Conservation (phyloP, 495 filamentous ascomycete species). For the Penicillium chermesinum region DNA sequence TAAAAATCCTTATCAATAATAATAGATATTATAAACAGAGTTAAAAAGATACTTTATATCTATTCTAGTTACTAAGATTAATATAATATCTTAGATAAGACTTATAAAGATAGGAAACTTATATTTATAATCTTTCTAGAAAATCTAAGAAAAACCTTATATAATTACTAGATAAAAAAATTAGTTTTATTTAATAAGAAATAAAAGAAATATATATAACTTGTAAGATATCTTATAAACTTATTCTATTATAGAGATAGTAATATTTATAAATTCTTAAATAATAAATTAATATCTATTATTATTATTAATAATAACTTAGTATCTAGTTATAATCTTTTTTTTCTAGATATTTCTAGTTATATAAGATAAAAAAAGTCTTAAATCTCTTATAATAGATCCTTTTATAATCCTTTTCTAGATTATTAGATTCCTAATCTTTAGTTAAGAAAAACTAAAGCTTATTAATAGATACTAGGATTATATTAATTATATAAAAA, state of each 20-base stretch:
- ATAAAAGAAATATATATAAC: slow-evolving; percentile 1
- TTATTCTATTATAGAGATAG: neutral
- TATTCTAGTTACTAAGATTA: neutral
- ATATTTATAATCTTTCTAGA: slow-evolving; percentile 1
- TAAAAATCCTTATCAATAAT: slow-evolving; percentile 1
- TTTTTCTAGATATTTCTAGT: too few relatives aligned
- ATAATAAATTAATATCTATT: neutral
- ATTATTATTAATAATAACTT: neutral
- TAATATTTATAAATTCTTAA: neutral
- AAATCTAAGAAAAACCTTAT: neutral
- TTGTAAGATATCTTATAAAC: neutral
- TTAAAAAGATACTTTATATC: too few relatives aligned
- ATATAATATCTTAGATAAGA: slow-evolving; percentile 1
- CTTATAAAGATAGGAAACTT: neutral
- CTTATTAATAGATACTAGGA: slow-evolving; percentile 2
- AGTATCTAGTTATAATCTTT: neutral
- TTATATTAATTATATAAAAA: slow-evolving; percentile 7
- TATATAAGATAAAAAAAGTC: too few relatives aligned
- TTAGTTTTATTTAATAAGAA: slow-evolving; percentile 1
- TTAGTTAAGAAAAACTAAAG: slow-evolving; percentile 6
- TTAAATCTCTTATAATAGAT: too few relatives aligned
- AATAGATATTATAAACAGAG: neutral
- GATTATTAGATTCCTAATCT: slow-evolving; percentile 3
- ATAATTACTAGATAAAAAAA: neutral
- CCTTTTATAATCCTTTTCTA: too few relatives aligned